phyloP scores from a whole-genome alignment of 305 asterid genomes.

The Fraxinus sp. region DNA sequence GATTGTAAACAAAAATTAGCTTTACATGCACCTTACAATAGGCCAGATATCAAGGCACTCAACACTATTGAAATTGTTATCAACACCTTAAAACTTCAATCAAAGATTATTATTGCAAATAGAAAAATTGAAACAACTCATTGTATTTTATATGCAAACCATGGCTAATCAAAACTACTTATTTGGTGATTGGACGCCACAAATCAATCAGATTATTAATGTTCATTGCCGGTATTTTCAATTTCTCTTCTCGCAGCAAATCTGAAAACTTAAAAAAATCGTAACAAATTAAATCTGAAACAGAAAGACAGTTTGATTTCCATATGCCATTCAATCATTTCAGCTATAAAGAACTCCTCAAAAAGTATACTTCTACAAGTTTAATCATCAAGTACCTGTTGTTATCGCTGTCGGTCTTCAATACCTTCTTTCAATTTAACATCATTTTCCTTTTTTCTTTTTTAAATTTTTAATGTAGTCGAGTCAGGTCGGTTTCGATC shows the following conservation, averaged over 20 bases:
- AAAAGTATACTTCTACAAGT: not conserved
- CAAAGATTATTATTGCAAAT: not conserved
- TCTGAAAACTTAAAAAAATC: not conserved
- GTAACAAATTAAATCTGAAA: not conserved
- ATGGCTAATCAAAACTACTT: not conserved
- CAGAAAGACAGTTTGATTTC: not conserved
- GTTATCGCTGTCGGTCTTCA: slow-evolving; percentile 77
- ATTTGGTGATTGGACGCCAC: not conserved
- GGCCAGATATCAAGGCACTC: not conserved
- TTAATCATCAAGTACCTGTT: slow-evolving; percentile 54
- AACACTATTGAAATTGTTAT: not conserved
- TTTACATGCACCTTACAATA: not conserved
- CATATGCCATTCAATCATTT: slow-evolving; percentile 1
- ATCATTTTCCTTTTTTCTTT: no score
- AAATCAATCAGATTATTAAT: not conserved
- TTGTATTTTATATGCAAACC: not conserved
- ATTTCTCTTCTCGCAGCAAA: not conserved
- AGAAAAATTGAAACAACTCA: not conserved
- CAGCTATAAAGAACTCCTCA: not conserved
- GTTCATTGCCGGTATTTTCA: not conserved
- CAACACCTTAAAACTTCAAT: not conserved
- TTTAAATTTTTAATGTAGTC: no score
- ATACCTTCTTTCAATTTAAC: slow-evolving; percentile 64
- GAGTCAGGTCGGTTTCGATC: no score
- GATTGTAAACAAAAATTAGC: not conserved